Evolutionary conservation across 2,329 filamentous ascomycete species (phyloP).

Genomic region (Alternaria panax): DNA sequence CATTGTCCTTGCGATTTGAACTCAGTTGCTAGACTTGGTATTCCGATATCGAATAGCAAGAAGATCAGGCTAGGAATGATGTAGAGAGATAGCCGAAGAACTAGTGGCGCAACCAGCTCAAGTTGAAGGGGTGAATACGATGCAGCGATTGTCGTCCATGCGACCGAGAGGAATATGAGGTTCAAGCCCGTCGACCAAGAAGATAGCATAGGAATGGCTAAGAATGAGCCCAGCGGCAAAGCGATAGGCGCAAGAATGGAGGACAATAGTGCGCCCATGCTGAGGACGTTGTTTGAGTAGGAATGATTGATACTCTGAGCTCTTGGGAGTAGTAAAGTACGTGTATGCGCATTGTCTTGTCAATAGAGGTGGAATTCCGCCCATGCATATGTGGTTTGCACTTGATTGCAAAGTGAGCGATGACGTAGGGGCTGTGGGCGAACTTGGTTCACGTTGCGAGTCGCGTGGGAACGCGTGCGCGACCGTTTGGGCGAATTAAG

Average conservation of each 20-base stretch:
- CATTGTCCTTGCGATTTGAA: conserved; percentile 71
- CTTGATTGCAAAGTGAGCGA: conserved; percentile 12
- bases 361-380: background rate
- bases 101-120: conserved; percentile 74
- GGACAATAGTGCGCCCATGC: conserved; percentile 40
- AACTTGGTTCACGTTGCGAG: conserved; percentile 12
- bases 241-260: conserved; percentile 41
- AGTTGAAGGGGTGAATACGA: conserved; percentile 77
- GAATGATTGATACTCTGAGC: background rate
- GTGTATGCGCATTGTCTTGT: conserved; percentile 5
- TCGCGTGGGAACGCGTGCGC: conserved; percentile 1
- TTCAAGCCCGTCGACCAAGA: conserved; percentile 83
- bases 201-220: conserved; percentile 76
- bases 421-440: conserved; percentile 9
- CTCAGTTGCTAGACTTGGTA: conserved; percentile 72
- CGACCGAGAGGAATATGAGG: conserved; percentile 87
- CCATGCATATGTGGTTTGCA: background rate
- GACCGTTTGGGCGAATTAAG: conserved; percentile 5
- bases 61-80: conserved; percentile 76
- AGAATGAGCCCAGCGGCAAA: conserved; percentile 62
- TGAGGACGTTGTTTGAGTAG: background rate
- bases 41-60: conserved; percentile 72
- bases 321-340: background rate
- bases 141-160: conserved; percentile 83
- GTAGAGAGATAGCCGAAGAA: conserved; percentile 73